Conservation (phyloP, 2,329 filamentous ascomycete genomes). For the Clarireedia monteithiana region DNA sequence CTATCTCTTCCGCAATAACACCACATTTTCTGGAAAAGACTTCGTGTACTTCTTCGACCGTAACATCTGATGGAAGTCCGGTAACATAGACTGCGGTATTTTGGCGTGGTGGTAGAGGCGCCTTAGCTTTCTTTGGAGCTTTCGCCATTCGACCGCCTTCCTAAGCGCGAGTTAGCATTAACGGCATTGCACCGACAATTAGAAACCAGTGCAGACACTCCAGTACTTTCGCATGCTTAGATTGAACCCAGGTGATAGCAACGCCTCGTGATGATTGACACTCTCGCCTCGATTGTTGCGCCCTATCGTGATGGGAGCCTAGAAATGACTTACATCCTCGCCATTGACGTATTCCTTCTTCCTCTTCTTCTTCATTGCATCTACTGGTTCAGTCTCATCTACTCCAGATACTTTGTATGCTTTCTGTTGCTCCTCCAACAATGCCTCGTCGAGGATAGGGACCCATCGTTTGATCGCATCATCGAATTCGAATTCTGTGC, state of each 20-base stretch:
- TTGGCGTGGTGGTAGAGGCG: constrained; percentile 38
- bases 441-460: constrained; percentile 54
- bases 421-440: constrained; percentile 52
- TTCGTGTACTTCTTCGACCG: constrained; percentile 70
- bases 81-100: constrained; percentile 94
- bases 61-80: constrained; percentile 72
- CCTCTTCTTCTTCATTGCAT: constrained; percentile 41
- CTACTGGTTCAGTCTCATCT: constrained; percentile 45
- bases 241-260: not conserved
- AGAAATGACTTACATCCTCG: constrained; percentile 38
- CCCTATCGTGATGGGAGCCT: not conserved
- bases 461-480: constrained; percentile 66
- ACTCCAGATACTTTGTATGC: constrained; percentile 54
- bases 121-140: constrained; percentile 29
- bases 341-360: constrained; percentile 41
- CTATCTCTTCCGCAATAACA: constrained; percentile 90
- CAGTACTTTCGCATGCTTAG: not conserved
- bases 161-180: constrained; percentile 16
- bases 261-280: too few relatives aligned
- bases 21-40: constrained; percentile 79
- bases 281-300: too few relatives aligned
- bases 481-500: constrained; percentile 80
- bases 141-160: constrained; percentile 27
- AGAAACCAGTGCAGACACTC: not conserved
- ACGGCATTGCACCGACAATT: not conserved